Base-by-base conservation (phyloP, 2,329 filamentous ascomycete genomes). In the Sclerotinia nivalis region DNA sequence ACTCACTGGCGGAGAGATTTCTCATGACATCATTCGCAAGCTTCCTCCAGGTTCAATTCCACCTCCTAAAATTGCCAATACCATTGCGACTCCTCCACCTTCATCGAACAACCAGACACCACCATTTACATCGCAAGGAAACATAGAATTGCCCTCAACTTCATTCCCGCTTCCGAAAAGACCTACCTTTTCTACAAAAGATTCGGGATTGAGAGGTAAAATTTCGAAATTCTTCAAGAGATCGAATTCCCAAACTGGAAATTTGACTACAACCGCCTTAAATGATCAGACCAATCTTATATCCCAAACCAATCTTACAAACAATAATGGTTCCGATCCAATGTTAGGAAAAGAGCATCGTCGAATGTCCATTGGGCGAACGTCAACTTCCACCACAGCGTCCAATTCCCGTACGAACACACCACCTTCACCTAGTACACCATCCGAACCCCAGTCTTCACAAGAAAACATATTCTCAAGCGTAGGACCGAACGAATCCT, bases 341-440 rank as follows among this genome's bases (percentile, higher is more conserved):
- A 65, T 69, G 34, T n/a, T 74, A 47, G 47, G 37, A 4, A 73
- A 71, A 50, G 73, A 73, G 22, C 68, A 70, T n/a, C 71, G 70
- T 10, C 61, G 67, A 31, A 47, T 69, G 34, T 73, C 74, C 28
- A 73, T 70, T 18, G 55, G 70, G 45, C 65, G 73, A 58, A 70
- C 71, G 60, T 74, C 76, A 10, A 72, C 74, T 43, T 73, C 71
- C 22, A 75, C 72, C 50, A 74, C 75, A 4, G 68, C 74, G 22
- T 65, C 66, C 22, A 73, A 72, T 4, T 73, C 74, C 47, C 64
- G 72, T 58, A 73, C 76, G 1, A 75, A 72, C 65, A 73, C 74
- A 6, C 74, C 76, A 6, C 84, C 84, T 2, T 86, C 85, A 28
- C 85, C 85, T 83, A 83, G 80, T 76, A 79, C 15, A 73, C 79